These are phyloP conservation scores for Pelargonium myrrhifolium DNA, from an alignment of 441 rosid genomes.

Conservation along the genomic window DNA sequence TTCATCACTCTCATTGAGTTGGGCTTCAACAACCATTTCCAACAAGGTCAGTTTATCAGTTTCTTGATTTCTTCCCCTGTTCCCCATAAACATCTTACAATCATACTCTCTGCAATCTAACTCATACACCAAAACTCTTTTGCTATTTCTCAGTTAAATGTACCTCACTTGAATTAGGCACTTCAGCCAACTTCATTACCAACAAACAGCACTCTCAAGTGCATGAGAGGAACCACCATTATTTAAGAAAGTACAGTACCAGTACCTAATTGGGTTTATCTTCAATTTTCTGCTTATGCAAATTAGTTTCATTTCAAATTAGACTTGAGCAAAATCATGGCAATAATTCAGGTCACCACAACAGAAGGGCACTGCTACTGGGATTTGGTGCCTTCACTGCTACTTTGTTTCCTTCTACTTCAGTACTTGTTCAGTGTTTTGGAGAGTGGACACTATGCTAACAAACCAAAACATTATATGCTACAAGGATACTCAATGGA, in stretches of 20 bases:
- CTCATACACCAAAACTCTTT: neutral
- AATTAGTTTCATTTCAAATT: neutral
- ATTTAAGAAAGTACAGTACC: slow-evolving; percentile 39
- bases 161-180: slow-evolving; percentile 25
- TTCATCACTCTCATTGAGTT: slow-evolving; percentile 45
- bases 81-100: no score
- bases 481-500: no score
- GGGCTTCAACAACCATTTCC: slow-evolving; percentile 35
- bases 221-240: slow-evolving; percentile 18
- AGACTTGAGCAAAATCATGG: neutral
- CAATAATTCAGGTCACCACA: slow-evolving; percentile 32
- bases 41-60: slow-evolving; percentile 30
- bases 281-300: slow-evolving; percentile 6
- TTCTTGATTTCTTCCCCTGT: no score
- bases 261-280: slow-evolving; percentile 5
- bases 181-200: slow-evolving; percentile 16
- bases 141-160: slow-evolving; percentile 30
- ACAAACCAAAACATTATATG: no score
- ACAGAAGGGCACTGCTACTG: slow-evolving; percentile 52
- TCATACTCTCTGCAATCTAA: neutral
- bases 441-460: no score
- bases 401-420: slow-evolving; percentile 35
- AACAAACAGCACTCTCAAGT: slow-evolving; percentile 20
- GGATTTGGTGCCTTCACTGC: slow-evolving; percentile 56
- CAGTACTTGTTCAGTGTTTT: slow-evolving; percentile 23